Evolutionary conservation across 2,329 filamentous ascomycete genomes (phyloP), one percentile per base, ranked within the genome.

Genomic region (Aspergillus fischeri): DNA sequence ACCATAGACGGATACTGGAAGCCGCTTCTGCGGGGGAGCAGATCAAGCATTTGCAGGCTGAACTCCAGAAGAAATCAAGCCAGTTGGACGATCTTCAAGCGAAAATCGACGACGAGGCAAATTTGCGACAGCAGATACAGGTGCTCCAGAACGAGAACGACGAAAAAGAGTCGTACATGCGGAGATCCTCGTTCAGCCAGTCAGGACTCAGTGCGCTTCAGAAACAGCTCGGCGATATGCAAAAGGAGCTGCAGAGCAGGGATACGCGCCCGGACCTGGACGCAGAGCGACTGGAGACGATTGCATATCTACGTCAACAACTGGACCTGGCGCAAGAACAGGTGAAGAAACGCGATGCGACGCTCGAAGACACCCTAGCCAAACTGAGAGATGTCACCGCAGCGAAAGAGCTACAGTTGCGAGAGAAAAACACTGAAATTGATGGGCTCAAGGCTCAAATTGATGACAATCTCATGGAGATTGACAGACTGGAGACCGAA

Each of bases 11-110:
- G 32, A 61, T 74, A 11, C 55, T 71, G 21, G 72, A 76, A 49
- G 69, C 71, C 1, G 68, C 65, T 25, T 75, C 73, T 11, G 72
- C 71, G 4, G 67, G 61, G 8, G 73, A 75, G 42, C 72, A 77
- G 58, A 71, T 75, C 53, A 68, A 67, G 9, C 69, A 75, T 38
- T 64, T 77, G n/a, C 72, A 75, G 52, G 56, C 62, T 8, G 74
- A 76, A 52, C 42, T 77, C n/a, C 67, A 73, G 54, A 65, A 60
- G 20, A 74, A 73, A 51, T 63, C 67, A 3, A 53, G 57, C 10
- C 56, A 69, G 11, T 53, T 76, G 4, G 63, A 68, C 3, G 67
- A 73, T 25, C 53, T 70, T 2, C 62, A 70, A 29, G 60, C 56
- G 6, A 62, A 64, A 24, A 57, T 60, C 5, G 60, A 54, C 3